Conservation (phyloP, 352 stramenopile species). For the Globisporangium okanoganense region DNA sequence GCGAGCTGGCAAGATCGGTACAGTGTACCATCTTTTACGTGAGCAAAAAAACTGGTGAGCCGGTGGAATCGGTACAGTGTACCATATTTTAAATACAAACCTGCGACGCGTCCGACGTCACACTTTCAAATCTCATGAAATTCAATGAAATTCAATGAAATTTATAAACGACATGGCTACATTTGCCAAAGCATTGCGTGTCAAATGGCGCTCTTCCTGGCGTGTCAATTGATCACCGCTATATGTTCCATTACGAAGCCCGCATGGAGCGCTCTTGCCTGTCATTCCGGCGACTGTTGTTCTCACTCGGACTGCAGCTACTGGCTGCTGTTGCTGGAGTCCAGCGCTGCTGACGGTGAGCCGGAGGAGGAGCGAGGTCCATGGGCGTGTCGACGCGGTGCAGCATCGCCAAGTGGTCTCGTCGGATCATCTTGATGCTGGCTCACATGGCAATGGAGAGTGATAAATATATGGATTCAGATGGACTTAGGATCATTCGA, state of each 20-base stretch:
- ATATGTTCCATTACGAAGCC: background rate
- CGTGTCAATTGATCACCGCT: constrained; percentile 3
- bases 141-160: too few species aligned
- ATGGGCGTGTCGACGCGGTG: constrained; percentile 27
- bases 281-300: background rate
- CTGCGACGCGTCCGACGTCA: constrained; percentile 8
- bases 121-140: background rate
- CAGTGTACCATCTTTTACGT: constrained; percentile 28
- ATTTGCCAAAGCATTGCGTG: background rate
- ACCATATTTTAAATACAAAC: too few species aligned
- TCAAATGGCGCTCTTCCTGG: background rate
- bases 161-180: constrained; percentile 1
- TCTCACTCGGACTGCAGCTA: background rate
- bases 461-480: too few species aligned
- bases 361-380: background rate
- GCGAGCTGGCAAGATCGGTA: too few species aligned
- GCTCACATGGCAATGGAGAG: background rate
- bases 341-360: background rate
- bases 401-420: constrained; percentile 31
- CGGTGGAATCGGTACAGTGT: too few species aligned
- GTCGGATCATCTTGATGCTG: constrained; percentile 37
- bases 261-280: background rate
- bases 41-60: constrained; percentile 24
- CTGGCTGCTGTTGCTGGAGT: background rate
- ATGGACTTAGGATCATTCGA: too few species aligned